Percentiles rank a stretch among this genome's conserved stretches.
Evolutionary conservation across 2,329 filamentous ascomycete species (phyloP).

Genomic region (Ophiostoma novo-ulmi): DNA sequence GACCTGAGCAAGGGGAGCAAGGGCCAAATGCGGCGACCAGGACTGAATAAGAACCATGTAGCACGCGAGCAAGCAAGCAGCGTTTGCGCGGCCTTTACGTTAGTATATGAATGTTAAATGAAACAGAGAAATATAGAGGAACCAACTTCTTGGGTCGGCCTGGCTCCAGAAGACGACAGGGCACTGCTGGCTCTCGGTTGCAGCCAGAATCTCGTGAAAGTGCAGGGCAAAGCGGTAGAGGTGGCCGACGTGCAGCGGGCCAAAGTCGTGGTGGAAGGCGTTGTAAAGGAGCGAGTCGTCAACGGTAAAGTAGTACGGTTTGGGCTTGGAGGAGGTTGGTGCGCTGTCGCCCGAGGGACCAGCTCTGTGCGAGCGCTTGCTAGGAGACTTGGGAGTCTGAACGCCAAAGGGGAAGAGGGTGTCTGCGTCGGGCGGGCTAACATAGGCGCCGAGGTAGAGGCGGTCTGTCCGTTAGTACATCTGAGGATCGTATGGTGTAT

Average conservation of each 20-base stretch:
- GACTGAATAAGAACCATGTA: conserved; percentile 99
- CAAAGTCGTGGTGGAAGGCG: conserved; percentile 97
- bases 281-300: conserved; percentile 94
- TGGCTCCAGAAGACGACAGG: conserved; percentile 95
- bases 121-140: neutral
- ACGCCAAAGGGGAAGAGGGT: conserved; percentile 80
- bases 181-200: conserved; percentile 81
- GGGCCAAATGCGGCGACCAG: conserved; percentile 91
- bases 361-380: conserved; percentile 66
- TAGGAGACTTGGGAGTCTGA: conserved; percentile 57
- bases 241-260: conserved; percentile 93
- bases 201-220: conserved; percentile 90
- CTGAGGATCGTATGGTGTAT: neutral
- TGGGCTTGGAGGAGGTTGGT: conserved; percentile 38
- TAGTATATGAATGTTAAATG: conserved; percentile 27
- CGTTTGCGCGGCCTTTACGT: conserved; percentile 75
- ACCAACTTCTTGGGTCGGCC: conserved; percentile 81
- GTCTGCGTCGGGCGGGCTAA: conserved; percentile 69
- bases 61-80: conserved; percentile 88
- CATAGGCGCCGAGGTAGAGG: conserved; percentile 89
- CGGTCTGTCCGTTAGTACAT: conserved; percentile 57
- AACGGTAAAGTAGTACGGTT: conserved; percentile 91
- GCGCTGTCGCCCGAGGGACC: conserved; percentile 41
- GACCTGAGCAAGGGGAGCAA: conserved; percentile 92
- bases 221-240: conserved; percentile 93